Conservation (phyloP, 495 filamentous ascomycete genomes). For the Trichoderma asperelloides region DNA sequence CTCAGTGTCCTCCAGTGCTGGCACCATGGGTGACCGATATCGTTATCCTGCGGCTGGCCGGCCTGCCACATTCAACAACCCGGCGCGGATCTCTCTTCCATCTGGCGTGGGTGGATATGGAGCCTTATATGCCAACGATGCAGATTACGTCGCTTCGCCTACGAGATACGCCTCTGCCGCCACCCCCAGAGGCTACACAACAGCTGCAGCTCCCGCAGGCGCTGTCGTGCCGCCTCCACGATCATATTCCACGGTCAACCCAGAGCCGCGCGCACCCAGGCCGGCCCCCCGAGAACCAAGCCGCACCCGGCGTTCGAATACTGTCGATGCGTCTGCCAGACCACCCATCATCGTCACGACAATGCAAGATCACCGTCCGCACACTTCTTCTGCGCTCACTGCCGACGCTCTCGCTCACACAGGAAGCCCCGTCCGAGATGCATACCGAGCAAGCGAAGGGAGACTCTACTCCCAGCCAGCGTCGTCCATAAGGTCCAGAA, state of each 20-base stretch:
- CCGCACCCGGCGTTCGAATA: conserved; percentile 27
- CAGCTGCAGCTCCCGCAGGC: conserved; percentile 19
- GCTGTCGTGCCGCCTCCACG: conserved; percentile 29
- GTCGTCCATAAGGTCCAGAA: conserved; percentile 35
- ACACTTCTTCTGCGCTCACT: conserved; percentile 17
- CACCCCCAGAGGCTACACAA: conserved; percentile 20
- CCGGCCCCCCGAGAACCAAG: conserved; percentile 31
- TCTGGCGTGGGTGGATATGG: background rate
- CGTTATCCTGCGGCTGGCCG: conserved; percentile 21
- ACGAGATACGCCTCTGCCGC: conserved; percentile 24
- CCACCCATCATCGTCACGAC: conserved; percentile 42
- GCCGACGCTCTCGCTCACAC: conserved; percentile 20
- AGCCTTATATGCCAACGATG: conserved; percentile 5
- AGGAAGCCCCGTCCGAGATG: conserved; percentile 37
- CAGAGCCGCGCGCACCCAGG: conserved; percentile 32
- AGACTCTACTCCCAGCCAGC: conserved; percentile 43
- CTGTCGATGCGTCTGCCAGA: conserved; percentile 27
- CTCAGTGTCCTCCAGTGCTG: background rate
- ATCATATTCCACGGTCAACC: conserved; percentile 35
- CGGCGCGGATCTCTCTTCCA: conserved; percentile 35
- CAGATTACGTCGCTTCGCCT: conserved; percentile 14
- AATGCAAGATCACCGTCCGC: conserved; percentile 15
- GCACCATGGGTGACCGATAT: conserved; percentile 32
- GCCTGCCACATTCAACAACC: conserved; percentile 36
- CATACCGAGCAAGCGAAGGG: conserved; percentile 39